Evolutionary conservation across 2,329 filamentous ascomycete species (phyloP).

Genomic region (Ophiostoma angusticollis): DNA sequence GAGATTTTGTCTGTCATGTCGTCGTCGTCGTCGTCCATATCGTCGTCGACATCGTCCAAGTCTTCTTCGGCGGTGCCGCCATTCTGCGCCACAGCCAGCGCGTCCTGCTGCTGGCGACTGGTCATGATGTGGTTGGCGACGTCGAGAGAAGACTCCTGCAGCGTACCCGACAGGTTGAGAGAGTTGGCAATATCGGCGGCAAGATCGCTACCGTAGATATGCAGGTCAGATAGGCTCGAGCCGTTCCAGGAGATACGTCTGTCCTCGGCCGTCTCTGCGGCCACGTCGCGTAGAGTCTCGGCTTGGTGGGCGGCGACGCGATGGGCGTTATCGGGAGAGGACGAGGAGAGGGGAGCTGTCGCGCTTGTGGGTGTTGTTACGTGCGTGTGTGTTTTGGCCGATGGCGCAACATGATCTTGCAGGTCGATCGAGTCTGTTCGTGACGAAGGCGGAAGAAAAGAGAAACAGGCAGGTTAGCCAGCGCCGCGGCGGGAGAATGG

Average conservation of each 20-base stretch:
- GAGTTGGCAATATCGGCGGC: constrained; percentile 28
- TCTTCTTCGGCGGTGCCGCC: constrained; percentile 50
- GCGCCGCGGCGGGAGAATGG: constrained; percentile 10
- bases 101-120: constrained; percentile 36
- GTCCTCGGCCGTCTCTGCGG: constrained; percentile 64
- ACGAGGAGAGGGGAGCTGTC: constrained; percentile 27
- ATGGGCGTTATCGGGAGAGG: constrained; percentile 3
- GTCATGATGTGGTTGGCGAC: constrained; percentile 14
- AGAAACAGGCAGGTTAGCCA: constrained; percentile 13
- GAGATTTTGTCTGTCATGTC: constrained; percentile 99
- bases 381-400: constrained; percentile 68
- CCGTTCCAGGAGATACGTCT: constrained; percentile 45
- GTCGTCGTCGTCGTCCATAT: constrained; percentile 48
- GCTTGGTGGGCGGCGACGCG: constrained; percentile 68
- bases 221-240: constrained; percentile 27
- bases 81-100: constrained; percentile 48
- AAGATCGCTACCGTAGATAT: constrained; percentile 34
- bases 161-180: constrained; percentile 19
- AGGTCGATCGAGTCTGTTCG: constrained; percentile 81
- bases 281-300: constrained; percentile 67
- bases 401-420: constrained; percentile 70
- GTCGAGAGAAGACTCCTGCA: constrained; percentile 5
- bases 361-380: constrained; percentile 36
- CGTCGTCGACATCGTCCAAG: constrained; percentile 54
- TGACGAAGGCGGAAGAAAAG: constrained; percentile 8